Conservation (phyloP, 345 rosid genomes). For the Raphanus raphanistrum region DNA sequence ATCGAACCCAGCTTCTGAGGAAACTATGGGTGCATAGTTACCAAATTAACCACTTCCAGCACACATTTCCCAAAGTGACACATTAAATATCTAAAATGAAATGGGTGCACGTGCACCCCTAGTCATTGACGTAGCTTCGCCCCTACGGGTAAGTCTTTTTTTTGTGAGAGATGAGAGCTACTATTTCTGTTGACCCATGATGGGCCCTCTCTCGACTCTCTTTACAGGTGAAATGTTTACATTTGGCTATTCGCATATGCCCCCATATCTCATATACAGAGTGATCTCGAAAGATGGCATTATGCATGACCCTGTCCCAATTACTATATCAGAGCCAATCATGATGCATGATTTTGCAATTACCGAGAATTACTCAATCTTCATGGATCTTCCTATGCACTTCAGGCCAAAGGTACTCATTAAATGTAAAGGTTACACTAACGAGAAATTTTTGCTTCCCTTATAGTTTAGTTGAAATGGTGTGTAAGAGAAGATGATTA, state of each 20-base stretch:
- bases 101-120: too few species aligned
- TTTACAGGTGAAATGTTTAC: conserved; percentile 93
- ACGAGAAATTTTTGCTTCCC: background rate
- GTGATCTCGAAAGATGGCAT: conserved; percentile 85
- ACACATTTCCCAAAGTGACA: too few species aligned
- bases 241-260: conserved; percentile 70
- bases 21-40: too few species aligned
- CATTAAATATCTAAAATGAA: too few species aligned
- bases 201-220: background rate
- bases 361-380: conserved; percentile 82
- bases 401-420: conserved; percentile 77
- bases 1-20: too few species aligned
- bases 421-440: background rate
- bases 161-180: background rate
- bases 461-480: background rate
- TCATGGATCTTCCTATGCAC: conserved; percentile 89
- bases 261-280: conserved; percentile 86
- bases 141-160: conserved; percentile 51
- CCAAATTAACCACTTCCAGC: too few species aligned
- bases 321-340: conserved; percentile 73
- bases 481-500: background rate
- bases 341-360: conserved; percentile 99
- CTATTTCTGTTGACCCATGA: conserved; percentile 1
- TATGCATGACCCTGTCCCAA: conserved; percentile 88
- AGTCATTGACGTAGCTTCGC: too few species aligned